Evolutionary conservation across 2,329 filamentous ascomycete species (phyloP).

Genomic region (Erysiphe pulchra): DNA sequence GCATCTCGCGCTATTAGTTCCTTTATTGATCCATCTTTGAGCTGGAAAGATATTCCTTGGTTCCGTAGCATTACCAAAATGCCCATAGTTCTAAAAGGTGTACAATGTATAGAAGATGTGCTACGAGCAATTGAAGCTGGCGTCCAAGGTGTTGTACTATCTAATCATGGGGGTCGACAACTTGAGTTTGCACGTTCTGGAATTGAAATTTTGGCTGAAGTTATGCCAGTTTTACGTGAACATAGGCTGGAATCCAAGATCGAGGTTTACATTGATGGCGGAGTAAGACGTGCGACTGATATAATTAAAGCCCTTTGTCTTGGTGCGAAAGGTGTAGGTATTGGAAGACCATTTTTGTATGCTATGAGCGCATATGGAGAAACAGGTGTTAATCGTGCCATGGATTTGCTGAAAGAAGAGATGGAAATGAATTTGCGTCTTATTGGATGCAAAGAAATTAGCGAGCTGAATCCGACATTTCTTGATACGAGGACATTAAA

Average conservation of each 20-base stretch:
- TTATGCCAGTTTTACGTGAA: conserved; percentile 62
- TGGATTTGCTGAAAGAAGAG: conserved; percentile 83
- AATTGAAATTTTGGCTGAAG: conserved; percentile 77
- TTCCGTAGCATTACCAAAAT: conserved; percentile 74
- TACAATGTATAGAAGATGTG: conserved; percentile 89
- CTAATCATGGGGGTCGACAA: conserved; percentile 87
- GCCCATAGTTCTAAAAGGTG: conserved; percentile 89
- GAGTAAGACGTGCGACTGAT: conserved; percentile 71
- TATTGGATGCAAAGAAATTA: conserved; percentile 51
- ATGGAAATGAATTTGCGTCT: conserved; percentile 98
- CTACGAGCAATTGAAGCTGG: conserved; percentile 60
- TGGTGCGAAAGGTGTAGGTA: conserved; percentile 76
- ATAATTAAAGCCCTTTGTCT: conserved; percentile 88
- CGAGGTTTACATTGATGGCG: conserved; percentile 79
- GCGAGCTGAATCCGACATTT: conserved; percentile 56
- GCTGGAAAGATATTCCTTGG: conserved; percentile 88
- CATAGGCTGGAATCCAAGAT: conserved; percentile 49
- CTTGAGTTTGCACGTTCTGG: conserved; percentile 77
- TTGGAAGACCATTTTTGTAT: conserved; percentile 83
- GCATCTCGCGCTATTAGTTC: conserved; percentile 83
- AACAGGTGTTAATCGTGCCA: conserved; percentile 68
- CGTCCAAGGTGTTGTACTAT: conserved; percentile 74
- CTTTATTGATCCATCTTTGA: conserved; percentile 87
- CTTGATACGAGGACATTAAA: conserved; percentile 51
- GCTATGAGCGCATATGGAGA: conserved; percentile 86